A percentile compares a stretch with the other conserved stretches of the same genome.
Evolutionary conservation across 805 yeast genomes (phyloP).

Genomic region (Lachancea mirantina): DNA sequence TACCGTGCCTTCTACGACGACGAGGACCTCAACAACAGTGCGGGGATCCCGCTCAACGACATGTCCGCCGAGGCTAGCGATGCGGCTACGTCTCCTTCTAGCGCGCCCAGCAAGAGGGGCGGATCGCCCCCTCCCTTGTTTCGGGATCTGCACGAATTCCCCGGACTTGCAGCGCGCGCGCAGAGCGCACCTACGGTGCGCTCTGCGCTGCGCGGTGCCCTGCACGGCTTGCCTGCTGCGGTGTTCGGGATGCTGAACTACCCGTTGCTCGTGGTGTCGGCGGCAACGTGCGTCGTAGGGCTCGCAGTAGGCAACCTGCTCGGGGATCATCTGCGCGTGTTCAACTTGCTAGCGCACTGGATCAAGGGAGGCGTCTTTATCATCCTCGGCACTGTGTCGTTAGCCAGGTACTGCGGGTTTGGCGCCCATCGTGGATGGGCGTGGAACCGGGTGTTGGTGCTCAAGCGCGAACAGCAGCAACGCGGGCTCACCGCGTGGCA

Average conservation of each 20-base stretch:
- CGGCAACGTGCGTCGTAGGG: slow-evolving; percentile 43
- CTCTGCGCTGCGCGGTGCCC: slow-evolving; percentile 37
- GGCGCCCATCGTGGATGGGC: slow-evolving; percentile 76
- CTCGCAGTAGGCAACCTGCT: slow-evolving; percentile 57
- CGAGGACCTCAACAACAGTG: too few species aligned
- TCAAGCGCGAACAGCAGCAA: slow-evolving; percentile 22
- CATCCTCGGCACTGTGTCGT: slow-evolving; percentile 64
- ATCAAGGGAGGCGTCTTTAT: slow-evolving; percentile 93
- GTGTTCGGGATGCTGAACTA: slow-evolving; percentile 39
- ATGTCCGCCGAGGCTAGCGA: too few species aligned
- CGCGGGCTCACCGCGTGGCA: slow-evolving; percentile 19
- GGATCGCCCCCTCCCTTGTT: too few species aligned
- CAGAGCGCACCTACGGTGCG: too few species aligned
- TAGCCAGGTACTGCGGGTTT: slow-evolving; percentile 83
- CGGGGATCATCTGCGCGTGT: slow-evolving; percentile 61
- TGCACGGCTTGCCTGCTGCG: slow-evolving; percentile 49
- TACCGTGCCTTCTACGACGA: too few species aligned
- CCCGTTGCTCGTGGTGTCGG: slow-evolving; percentile 19
- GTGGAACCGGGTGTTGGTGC: slow-evolving; percentile 58
- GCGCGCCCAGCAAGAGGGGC: too few species aligned
- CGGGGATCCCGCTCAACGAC: too few species aligned
- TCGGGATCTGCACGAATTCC: too few species aligned
- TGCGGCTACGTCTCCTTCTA: too few species aligned
- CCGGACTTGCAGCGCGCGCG: too few species aligned
- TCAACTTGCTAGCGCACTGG: slow-evolving; percentile 86